These are phyloP conservation scores for Zarea fungicola DNA, from an alignment of 2,329 filamentous ascomycete genomes.

Conservation along the genomic window DNA sequence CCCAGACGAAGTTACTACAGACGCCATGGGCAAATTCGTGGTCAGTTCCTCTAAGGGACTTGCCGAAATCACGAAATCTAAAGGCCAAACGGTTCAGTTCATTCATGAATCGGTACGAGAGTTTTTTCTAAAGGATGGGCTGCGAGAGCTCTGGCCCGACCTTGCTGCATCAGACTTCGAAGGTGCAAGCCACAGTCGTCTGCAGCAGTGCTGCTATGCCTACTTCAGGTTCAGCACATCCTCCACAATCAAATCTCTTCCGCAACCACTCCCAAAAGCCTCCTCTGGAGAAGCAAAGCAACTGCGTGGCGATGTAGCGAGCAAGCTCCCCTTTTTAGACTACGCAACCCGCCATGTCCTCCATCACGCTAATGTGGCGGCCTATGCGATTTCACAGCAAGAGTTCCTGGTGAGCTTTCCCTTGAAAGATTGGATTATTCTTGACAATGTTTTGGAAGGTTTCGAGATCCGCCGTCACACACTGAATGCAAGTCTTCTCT, in stretches of 20 bases:
- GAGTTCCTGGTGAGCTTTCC: constrained; percentile 1
- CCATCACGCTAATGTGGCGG: constrained; percentile 16
- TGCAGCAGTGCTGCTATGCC: constrained; percentile 13
- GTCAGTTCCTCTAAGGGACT: constrained; percentile 40
- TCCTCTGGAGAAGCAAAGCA: background rate
- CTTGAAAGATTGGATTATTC: background rate
- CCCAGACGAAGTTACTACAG: constrained; percentile 15
- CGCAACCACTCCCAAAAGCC: background rate
- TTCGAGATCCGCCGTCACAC: background rate
- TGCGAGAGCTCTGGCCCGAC: constrained; percentile 14
- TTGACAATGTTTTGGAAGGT: constrained; percentile 5
- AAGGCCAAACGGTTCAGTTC: constrained; percentile 31
- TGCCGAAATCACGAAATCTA: constrained; percentile 28
- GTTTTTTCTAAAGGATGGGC: constrained; percentile 36
- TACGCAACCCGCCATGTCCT: constrained; percentile 15
- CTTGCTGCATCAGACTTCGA: background rate
- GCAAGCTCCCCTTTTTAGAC: constrained; percentile 13
- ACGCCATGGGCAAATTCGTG: constrained; percentile 29
- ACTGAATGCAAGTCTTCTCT: constrained; percentile 10
- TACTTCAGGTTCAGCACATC: background rate
- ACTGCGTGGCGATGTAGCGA: background rate
- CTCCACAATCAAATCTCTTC: background rate
- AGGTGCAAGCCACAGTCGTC: constrained; percentile 7
- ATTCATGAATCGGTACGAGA: constrained; percentile 48
- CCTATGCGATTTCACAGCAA: fast-evolving